Percentiles rank a stretch among this genome's conserved stretches.
These are phyloP conservation scores for Grosmannia clavigera DNA, from an alignment of 2,329 filamentous ascomycete genomes.

Conservation along the genomic window DNA sequence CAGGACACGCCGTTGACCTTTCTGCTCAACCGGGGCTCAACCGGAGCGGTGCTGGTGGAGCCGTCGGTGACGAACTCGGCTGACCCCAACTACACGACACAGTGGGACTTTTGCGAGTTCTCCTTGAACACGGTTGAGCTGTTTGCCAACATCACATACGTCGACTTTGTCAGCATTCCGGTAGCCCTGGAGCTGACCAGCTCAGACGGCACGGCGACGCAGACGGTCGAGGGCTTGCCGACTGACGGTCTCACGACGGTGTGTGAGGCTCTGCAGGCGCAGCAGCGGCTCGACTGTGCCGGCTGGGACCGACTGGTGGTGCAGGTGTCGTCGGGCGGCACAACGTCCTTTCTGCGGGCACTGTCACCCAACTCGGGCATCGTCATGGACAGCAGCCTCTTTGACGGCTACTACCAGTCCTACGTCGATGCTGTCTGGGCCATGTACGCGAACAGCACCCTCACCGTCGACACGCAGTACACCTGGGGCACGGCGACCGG, in stretches of 20 bases:
- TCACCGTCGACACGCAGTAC: constrained; percentile 41
- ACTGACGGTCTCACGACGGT: constrained; percentile 32
- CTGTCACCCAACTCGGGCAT: constrained; percentile 40
- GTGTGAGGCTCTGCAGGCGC: constrained; percentile 29
- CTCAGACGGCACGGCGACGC: constrained; percentile 26
- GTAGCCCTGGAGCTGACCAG: constrained; percentile 42
- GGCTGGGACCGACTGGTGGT: constrained; percentile 42
- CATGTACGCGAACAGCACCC: constrained; percentile 29
- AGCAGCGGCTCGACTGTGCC: constrained; percentile 31
- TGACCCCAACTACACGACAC: constrained; percentile 48
- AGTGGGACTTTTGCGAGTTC: constrained; percentile 60
- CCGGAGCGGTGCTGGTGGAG: constrained; percentile 56
- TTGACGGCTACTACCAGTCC: constrained; percentile 35
- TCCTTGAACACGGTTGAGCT: constrained; percentile 50
- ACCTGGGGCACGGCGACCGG: constrained; percentile 36
- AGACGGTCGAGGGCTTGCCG: constrained; percentile 37
- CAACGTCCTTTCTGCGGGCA: constrained; percentile 27
- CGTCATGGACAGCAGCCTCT: constrained; percentile 29
- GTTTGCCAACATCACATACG: constrained; percentile 59
- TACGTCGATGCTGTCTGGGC: constrained; percentile 41
- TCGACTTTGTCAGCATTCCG: constrained; percentile 63
- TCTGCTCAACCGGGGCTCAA: constrained; percentile 47
- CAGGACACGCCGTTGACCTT: constrained; percentile 51
- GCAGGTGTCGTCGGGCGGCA: constrained; percentile 21
- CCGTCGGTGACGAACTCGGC: constrained; percentile 56